phyloP scores from a whole-genome alignment of 305 asterid species.

The Plantago coronopus region DNA sequence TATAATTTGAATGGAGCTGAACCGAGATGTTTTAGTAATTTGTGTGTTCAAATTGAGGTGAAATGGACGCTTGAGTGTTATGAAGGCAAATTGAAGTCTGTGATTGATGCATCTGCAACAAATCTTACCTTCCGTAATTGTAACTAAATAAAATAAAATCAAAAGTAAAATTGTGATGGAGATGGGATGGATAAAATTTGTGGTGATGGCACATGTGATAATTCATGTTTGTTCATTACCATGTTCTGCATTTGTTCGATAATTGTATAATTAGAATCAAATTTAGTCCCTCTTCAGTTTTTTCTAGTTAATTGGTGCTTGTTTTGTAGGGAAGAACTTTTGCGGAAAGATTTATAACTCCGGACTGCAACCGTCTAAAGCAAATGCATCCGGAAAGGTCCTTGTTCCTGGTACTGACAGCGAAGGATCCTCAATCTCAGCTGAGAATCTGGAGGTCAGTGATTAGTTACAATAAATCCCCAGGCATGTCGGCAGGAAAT shows the following conservation, averaged over 20 bases:
- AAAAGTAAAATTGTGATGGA: not conserved
- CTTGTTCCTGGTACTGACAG: conserved; percentile 72
- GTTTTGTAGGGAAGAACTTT: conserved; percentile 63
- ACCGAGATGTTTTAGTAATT: not conserved
- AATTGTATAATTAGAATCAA: not conserved
- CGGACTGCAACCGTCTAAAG: conserved; percentile 47
- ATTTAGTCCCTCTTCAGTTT: conserved; percentile 2
- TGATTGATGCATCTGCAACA: not conserved
- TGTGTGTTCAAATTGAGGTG: not conserved
- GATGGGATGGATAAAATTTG: not conserved
- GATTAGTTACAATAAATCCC: conserved; percentile 44
- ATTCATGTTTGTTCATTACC: not conserved
- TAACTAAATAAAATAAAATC: not conserved
- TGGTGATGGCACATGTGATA: not conserved
- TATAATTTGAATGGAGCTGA: not conserved
- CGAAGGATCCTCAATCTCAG: conserved; percentile 40
- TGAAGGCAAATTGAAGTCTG: too few relatives aligned
- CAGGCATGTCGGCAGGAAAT: conserved; percentile 41
- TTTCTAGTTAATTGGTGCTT: conserved; percentile 19
- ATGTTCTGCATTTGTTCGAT: conserved; percentile 13
- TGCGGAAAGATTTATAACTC: conserved; percentile 54
- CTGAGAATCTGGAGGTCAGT: conserved; percentile 38
- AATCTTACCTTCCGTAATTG: not conserved
- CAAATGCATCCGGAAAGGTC: conserved; percentile 67
- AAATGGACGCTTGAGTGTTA: too few relatives aligned